A percentile compares a stretch with the other conserved stretches of the same genome.
phyloP scores from a whole-genome alignment of 345 rosid species.

The Psidium friedrichsthalianum region DNA sequence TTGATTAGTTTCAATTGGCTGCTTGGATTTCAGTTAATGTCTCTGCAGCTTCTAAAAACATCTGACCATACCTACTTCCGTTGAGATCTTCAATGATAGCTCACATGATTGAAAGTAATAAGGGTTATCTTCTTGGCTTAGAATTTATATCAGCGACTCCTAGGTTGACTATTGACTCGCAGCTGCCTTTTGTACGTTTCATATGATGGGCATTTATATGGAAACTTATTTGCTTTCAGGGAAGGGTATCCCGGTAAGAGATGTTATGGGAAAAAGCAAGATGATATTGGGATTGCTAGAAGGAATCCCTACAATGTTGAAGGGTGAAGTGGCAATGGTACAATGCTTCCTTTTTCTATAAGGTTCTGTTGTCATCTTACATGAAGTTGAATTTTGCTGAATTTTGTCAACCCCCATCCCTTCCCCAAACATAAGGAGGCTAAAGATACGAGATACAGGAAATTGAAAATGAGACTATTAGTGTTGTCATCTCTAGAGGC shows the following conservation, averaged over 20 bases:
- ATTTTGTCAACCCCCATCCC: not conserved
- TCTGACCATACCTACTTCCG: not conserved
- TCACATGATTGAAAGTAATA: not conserved
- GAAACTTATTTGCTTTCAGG: slow-evolving; percentile 29
- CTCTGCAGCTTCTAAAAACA: not conserved
- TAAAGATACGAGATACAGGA: not conserved
- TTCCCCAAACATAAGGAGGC: not conserved
- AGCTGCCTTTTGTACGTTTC: not conserved
- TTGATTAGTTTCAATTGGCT: not conserved
- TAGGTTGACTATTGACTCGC: slow-evolving; percentile 1
- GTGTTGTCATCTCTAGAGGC: not conserved
- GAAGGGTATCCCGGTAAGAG: slow-evolving; percentile 61
- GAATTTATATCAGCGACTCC: not conserved
- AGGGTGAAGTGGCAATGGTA: slow-evolving; percentile 98
- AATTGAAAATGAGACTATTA: not conserved
- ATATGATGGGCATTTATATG: not conserved
- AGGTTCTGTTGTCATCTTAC: not conserved
- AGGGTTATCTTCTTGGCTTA: not conserved
- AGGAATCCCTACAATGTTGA: slow-evolving; percentile 86
- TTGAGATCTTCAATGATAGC: not conserved
- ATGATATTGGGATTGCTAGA: slow-evolving; percentile 76
- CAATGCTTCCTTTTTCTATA: not conserved
- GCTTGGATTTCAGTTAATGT: not conserved
- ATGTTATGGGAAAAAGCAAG: slow-evolving; percentile 87
- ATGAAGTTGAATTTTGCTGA: not conserved